These are phyloP conservation scores for Hyaloscypha finlandica DNA, from an alignment of 495 filamentous ascomycete genomes.

Conservation along the genomic window DNA sequence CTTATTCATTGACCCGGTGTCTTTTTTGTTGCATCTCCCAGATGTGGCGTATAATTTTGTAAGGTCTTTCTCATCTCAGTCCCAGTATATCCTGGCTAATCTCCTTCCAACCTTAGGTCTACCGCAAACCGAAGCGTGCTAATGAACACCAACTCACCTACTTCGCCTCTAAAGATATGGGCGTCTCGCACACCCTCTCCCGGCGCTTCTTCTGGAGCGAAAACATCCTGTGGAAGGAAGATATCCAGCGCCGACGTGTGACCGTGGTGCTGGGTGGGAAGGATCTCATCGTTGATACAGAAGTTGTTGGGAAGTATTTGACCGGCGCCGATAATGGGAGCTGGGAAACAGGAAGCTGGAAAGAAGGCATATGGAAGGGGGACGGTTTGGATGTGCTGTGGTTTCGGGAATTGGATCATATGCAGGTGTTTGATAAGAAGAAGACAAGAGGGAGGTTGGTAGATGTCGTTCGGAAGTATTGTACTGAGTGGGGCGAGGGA, in stretches of 20 bases:
- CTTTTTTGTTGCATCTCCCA: constrained; percentile 50
- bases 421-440: not conserved
- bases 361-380: not conserved
- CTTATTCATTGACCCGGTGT: constrained; percentile 49
- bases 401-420: not conserved
- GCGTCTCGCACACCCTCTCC: constrained; percentile 45
- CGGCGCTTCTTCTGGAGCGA: constrained; percentile 51
- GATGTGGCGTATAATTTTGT: constrained; percentile 54
- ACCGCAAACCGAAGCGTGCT: constrained; percentile 38
- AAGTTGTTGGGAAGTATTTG: constrained; percentile 47
- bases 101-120: too few relatives aligned
- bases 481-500: too few relatives aligned
- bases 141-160: constrained; percentile 51
- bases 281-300: constrained; percentile 52
- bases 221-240: constrained; percentile 51
- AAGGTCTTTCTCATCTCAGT: too few relatives aligned
- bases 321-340: constrained; percentile 19
- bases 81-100: too few relatives aligned
- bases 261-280: constrained; percentile 44
- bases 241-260: constrained; percentile 36
- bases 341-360: not conserved
- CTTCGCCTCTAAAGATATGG: constrained; percentile 48
- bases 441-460: not conserved
- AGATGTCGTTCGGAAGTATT: too few relatives aligned
- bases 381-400: not conserved